Evolutionary conservation across 768 basidiomycete genomes (phyloP), one percentile per base, ranked within the genome.

Genomic region (Lentinula edodes): DNA sequence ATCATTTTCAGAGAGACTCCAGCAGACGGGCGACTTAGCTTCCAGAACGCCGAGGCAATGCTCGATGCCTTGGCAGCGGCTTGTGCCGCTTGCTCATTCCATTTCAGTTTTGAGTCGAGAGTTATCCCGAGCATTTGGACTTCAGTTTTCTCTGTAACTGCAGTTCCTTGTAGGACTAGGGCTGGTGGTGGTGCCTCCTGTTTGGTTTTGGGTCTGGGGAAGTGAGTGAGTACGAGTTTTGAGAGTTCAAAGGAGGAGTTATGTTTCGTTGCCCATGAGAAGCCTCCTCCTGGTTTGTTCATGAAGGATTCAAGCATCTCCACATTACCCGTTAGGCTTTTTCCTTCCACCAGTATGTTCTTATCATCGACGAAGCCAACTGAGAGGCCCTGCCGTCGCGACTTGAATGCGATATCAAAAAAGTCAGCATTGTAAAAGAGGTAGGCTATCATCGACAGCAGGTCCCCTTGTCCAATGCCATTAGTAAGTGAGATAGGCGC

Each of bases 391-490:
- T 57, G 52, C 6, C 53, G 1, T 15, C 61, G 56, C 16, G 34
- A 34, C 12, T 53, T 60, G 2, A 63, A 35, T 0, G 65, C 52
- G 7, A 57, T 57, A 1, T 70, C 67, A 1, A 74, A 38, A 2
- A 70, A 56, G 52, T 64, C 64, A 23, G 68, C 62, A 59, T 67
- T 69, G 41, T 72, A 71, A 41, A 72, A 63, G 3, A 67, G 60
- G 60, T 72, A 74, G 0, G 70, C 58, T 2, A 70, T 67, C 54
- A 63, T 64, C 0, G 71, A 73, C 1, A 69, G 38, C 1, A 71
- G 67, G 59, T 65, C 59, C 0, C 73, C 74, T 62, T 74, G 72
- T 0, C 62, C 68, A 1, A 73, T 62, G 0, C 73, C 70, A 23
- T 65, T 69, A 0, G 9, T n/a, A 2, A 72, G 50, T 0, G 23